Percentiles rank a stretch among this genome's conserved stretches.
phyloP scores from a whole-genome alignment of 495 filamentous ascomycete genomes.

The Penicillium simplicissimum region DNA sequence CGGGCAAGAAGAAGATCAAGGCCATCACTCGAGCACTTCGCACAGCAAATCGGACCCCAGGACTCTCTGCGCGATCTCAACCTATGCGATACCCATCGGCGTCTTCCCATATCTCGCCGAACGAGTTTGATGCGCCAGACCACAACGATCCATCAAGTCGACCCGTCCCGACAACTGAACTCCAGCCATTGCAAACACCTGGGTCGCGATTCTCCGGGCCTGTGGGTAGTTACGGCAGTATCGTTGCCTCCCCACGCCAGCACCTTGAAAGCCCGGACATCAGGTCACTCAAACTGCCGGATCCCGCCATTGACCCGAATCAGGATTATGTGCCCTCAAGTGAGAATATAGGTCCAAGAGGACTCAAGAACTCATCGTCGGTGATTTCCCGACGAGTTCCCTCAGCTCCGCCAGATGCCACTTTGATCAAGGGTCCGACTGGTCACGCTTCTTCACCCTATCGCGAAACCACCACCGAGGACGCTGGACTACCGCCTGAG shows the following conservation, averaged over 20 bases:
- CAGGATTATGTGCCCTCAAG: conserved; percentile 33
- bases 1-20: conserved; percentile 90
- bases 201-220: conserved; percentile 42
- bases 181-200: conserved; percentile 41
- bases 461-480: not conserved
- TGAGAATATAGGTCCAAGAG: conserved; percentile 15
- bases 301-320: conserved; percentile 63
- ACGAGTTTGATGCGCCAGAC: conserved; percentile 23
- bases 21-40: conserved; percentile 69
- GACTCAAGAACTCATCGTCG: conserved; percentile 31
- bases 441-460: not conserved
- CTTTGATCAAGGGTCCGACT: not conserved
- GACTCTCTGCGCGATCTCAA: conserved; percentile 43
- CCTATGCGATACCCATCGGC: conserved; percentile 18
- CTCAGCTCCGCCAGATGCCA: conserved; percentile 12
- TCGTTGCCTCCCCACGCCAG: conserved; percentile 63
- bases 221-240: conserved; percentile 70
- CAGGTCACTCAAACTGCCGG: conserved; percentile 68
- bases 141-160: conserved; percentile 16
- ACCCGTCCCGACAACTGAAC: conserved; percentile 32
- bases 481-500: not conserved
- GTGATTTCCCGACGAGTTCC: conserved; percentile 29
- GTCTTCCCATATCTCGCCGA: not conserved
- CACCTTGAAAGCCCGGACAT: conserved; percentile 35
- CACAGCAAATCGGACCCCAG: conserved; percentile 55